Percentiles rank a stretch among this genome's conserved stretches.
phyloP scores from a whole-genome alignment of 164 flowering plant species.

The Taxillus chinensis region DNA sequence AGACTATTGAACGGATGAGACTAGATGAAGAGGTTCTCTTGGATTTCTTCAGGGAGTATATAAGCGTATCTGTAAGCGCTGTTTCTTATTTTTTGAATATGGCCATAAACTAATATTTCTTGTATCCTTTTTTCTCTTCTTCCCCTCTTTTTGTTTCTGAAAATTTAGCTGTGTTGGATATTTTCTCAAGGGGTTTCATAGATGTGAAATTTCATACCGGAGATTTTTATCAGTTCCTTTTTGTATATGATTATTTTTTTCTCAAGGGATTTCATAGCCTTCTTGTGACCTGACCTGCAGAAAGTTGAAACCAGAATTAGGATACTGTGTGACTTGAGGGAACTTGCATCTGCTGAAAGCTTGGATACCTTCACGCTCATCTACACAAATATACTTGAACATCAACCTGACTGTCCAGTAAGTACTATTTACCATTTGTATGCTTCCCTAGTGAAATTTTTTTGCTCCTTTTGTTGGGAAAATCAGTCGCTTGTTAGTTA shows the following conservation, averaged over 20 bases:
- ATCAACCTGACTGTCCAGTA: slow-evolving; percentile 98
- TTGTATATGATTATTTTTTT: too few relatives aligned
- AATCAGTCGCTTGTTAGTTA: too few relatives aligned
- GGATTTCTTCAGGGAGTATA: slow-evolving; percentile 91
- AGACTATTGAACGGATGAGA: slow-evolving; percentile 94
- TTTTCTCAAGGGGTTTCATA: too few relatives aligned
- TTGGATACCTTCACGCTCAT: slow-evolving; percentile 90
- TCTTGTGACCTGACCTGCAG: slow-evolving; percentile 29
- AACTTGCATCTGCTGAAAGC: slow-evolving; percentile 96
- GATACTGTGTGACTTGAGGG: slow-evolving; percentile 77
- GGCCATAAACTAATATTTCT: too few relatives aligned
- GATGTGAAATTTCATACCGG: too few relatives aligned
- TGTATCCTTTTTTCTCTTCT: too few relatives aligned
- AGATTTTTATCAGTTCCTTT: too few relatives aligned
- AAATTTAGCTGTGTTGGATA: too few relatives aligned
- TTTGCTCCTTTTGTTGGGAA: neutral
- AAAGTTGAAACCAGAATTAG: slow-evolving; percentile 90
- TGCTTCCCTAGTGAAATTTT: neutral
- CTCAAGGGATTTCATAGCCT: too few relatives aligned
- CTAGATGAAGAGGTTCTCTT: slow-evolving; percentile 86
- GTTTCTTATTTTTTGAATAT: neutral
- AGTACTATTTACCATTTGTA: slow-evolving; percentile 14
- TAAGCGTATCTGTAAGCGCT: slow-evolving; percentile 72
- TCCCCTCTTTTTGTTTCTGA: too few relatives aligned
- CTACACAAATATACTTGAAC: slow-evolving; percentile 87